A percentile compares a stretch with the other conserved stretches of the same genome.
Conservation (phyloP, 257 asterid species). For the Handroanthus guayacan region DNA sequence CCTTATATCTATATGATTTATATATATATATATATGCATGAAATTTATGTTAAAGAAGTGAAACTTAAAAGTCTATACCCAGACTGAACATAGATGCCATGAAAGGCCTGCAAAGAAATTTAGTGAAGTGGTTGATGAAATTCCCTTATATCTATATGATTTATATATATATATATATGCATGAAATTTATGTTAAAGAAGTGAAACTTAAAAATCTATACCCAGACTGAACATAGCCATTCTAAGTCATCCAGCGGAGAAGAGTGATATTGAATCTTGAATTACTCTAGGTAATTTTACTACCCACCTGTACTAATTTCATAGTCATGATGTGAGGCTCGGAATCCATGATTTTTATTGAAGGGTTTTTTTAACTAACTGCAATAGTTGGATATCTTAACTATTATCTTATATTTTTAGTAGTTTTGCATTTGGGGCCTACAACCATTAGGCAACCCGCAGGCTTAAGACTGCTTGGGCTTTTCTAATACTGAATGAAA, state of each 20-base stretch:
- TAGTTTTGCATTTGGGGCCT: not conserved
- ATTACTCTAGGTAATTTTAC: constrained; percentile 66
- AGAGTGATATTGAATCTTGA: constrained; percentile 60
- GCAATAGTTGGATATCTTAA: not conserved
- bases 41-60: too few species aligned
- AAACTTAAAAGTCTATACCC: too few species aligned
- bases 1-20: not conserved
- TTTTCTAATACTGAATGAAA: constrained; percentile 5
- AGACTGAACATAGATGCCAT: constrained; percentile 93
- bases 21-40: not conserved
- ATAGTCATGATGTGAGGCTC: constrained; percentile 31
- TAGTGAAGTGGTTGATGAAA: too few species aligned
- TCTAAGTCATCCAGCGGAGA: constrained; percentile 92
- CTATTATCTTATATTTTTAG: not conserved
- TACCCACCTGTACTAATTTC: constrained; percentile 61
- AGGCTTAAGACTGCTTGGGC: constrained; percentile 7
- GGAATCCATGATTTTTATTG: constrained; percentile 4
- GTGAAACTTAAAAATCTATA: constrained; percentile 41
- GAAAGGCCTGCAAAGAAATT: too few species aligned
- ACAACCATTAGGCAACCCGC: not conserved
- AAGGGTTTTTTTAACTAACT: constrained; percentile 1
- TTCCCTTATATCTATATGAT: too few species aligned
- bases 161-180: too few species aligned
- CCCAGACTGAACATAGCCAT: constrained; percentile 99
- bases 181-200: constrained; percentile 25